Percentiles rank a stretch among this genome's conserved stretches.
Conservation (phyloP, 805 yeast species). For the Kuraishia hungarica region DNA sequence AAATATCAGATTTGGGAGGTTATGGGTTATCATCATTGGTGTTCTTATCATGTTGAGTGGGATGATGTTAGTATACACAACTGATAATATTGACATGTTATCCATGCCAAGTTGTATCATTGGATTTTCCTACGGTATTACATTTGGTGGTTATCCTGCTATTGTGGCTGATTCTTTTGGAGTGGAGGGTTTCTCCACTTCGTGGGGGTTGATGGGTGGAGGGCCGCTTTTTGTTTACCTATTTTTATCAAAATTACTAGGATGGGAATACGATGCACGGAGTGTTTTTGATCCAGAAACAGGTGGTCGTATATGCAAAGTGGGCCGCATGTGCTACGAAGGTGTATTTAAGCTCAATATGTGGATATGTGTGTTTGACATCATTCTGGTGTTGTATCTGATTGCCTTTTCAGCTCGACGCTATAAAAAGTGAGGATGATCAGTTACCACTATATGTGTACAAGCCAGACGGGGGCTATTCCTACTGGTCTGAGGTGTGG, state of each 20-base stretch:
- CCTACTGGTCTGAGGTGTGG: too few species aligned
- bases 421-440: background rate
- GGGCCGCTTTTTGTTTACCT: constrained; percentile 57
- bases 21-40: constrained; percentile 53
- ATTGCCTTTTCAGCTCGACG: background rate
- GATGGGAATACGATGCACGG: constrained; percentile 38
- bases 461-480: too few species aligned
- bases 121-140: constrained; percentile 62
- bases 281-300: constrained; percentile 31
- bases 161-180: constrained; percentile 69
- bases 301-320: constrained; percentile 28
- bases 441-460: too few species aligned
- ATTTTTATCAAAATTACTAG: constrained; percentile 46
- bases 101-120: constrained; percentile 42
- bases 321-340: constrained; percentile 40
- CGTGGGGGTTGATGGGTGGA: constrained; percentile 70
- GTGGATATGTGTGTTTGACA: constrained; percentile 18
- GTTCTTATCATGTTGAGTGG: constrained; percentile 26
- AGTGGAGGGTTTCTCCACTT: constrained; percentile 55
- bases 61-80: constrained; percentile 21
- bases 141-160: constrained; percentile 71
- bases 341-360: constrained; percentile 34
- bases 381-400: constrained; percentile 6
- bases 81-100: constrained; percentile 33
- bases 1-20: constrained; percentile 42